Evolutionary conservation across 805 yeast genomes (phyloP), one percentile per base, ranked within the genome.

Genomic region (Candida berthetii): DNA sequence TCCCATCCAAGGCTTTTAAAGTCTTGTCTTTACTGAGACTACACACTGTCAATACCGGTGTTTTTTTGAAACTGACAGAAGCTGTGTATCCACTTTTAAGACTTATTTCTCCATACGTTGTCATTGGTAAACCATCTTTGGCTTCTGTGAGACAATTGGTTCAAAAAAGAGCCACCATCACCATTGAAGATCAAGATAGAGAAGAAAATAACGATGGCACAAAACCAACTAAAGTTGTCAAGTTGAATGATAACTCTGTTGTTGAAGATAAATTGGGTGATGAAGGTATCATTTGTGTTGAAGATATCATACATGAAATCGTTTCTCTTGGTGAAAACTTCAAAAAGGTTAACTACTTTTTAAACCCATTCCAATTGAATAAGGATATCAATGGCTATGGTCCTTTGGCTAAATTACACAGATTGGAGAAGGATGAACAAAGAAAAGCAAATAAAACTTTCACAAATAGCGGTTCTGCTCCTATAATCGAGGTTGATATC

Each of bases 291-390:
- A 78, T 85, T 48, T 85, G 95, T 76, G 74, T 83, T 16, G 93
- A 85, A 66, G 95, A 85, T 63, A 69, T 85, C 42, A 76, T 85
- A 41, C 87, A 81, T 55, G 91, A 85, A 63, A 70, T 85, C 41
- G 69, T 68, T 17, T 60, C 79, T 15, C 54, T 83, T 50, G 85
- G 88, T 16, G 86, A 78, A 20, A 65, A 72, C 46, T 85, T 85
- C 68, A 77, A 79, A 52, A 62, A 62, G 24, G 77, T 79, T 43
- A 68, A 74, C 45, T 68, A 70, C 51, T 85, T 87, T 71, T 58
- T 85, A 53, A 70, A 74, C 44, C 93, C 95, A 31, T 84, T 85
- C 66, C 68, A 72, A 52, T 69, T 85, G 53, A 80, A 73, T 47
- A 71, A 80, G 29, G 91, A 87, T 31, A 79, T 82, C 36, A 71